Evolutionary conservation across 805 yeast species (phyloP).

Genomic region (Tetrapisispora phaffii): DNA sequence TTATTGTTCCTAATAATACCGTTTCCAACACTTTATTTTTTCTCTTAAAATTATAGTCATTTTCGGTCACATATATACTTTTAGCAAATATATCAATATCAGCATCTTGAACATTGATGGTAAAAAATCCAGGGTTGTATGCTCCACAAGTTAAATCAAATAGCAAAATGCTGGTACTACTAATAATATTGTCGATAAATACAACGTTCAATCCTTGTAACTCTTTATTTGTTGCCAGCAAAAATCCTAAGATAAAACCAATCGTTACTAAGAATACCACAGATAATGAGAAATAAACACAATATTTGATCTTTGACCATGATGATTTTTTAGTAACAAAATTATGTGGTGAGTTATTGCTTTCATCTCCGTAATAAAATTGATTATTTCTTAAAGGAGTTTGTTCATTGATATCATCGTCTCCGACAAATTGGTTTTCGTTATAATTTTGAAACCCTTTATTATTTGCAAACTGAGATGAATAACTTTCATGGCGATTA

Average conservation of each 20-base stretch:
- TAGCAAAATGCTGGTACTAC: constrained; percentile 74
- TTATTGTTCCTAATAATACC: constrained; percentile 62
- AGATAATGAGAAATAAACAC: constrained; percentile 29
- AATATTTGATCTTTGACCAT: constrained; percentile 28
- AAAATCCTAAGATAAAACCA: constrained; percentile 76
- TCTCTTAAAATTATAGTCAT: constrained; percentile 3
- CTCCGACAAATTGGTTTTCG: constrained; percentile 2
- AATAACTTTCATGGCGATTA: not conserved
- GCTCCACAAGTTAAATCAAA: constrained; percentile 73
- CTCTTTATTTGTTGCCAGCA: constrained; percentile 80
- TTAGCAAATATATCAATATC: constrained; percentile 82
- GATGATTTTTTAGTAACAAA: constrained; percentile 29
- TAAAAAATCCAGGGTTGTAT: constrained; percentile 77
- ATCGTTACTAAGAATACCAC: constrained; percentile 44
- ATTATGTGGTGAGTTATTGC: constrained; percentile 41
- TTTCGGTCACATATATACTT: constrained; percentile 37
- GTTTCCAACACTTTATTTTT: constrained; percentile 41
- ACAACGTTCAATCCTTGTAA: constrained; percentile 54
- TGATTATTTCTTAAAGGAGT: constrained; percentile 13
- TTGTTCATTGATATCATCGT: constrained; percentile 11
- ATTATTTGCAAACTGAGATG: not conserved
- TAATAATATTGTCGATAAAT: constrained; percentile 59
- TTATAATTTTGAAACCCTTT: not conserved
- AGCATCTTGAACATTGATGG: constrained; percentile 50
- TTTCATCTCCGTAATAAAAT: constrained; percentile 2